These are phyloP conservation scores for Polyplosphaeria fusca DNA, from an alignment of 495 filamentous ascomycete genomes.

Conservation along the genomic window DNA sequence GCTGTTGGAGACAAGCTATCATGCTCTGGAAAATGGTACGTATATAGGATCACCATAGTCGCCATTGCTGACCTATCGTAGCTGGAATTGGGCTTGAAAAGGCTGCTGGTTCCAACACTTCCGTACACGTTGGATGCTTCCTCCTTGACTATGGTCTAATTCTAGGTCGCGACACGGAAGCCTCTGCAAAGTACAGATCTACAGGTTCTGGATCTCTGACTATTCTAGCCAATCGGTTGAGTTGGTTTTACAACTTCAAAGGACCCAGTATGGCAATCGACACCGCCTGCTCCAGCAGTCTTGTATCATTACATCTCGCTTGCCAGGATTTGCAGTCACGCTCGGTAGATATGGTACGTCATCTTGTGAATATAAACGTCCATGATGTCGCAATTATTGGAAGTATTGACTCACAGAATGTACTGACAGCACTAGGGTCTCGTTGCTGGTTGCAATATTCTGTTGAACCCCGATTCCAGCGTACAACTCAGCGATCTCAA, in stretches of 20 bases:
- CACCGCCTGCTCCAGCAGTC: constrained; percentile 22
- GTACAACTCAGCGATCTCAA: not conserved
- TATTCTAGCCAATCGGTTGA: constrained; percentile 19
- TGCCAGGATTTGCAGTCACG: constrained; percentile 10
- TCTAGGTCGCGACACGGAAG: not conserved
- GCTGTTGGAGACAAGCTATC: constrained; percentile 11
- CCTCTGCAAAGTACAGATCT: not conserved
- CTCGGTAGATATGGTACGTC: not conserved
- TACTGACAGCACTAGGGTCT: not conserved
- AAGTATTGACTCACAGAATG: not conserved
- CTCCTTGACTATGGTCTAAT: constrained; percentile 4
- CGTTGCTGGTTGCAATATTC: not conserved
- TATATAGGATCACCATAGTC: not conserved
- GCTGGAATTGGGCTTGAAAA: constrained; percentile 8
- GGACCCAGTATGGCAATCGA: constrained; percentile 23
- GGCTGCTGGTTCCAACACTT: not conserved
- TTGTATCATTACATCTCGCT: constrained; percentile 22
- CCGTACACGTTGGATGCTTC: constrained; percentile 9
- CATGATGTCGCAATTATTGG: not conserved
- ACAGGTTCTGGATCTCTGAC: not conserved
- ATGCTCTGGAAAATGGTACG: constrained; percentile 18
- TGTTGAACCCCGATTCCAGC: constrained; percentile 4
- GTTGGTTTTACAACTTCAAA: constrained; percentile 14
- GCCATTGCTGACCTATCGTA: not conserved
- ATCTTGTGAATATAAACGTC: no score